A percentile compares a stretch with the other conserved stretches of the same genome.
Conservation (phyloP, 2,329 filamentous ascomycete genomes). For the Nigrospora oryzae region DNA sequence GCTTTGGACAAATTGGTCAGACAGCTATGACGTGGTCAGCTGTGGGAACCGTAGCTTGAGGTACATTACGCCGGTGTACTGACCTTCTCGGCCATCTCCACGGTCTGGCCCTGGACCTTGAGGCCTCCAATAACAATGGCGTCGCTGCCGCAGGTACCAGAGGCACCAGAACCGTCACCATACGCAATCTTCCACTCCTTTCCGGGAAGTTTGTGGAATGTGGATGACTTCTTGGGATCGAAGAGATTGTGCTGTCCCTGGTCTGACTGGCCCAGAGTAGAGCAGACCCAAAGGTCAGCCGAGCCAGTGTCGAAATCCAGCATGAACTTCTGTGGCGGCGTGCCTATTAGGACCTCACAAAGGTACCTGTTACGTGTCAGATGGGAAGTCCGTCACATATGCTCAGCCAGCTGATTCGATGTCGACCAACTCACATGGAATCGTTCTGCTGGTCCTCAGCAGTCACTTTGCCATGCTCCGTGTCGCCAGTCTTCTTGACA, state of each 20-base stretch:
- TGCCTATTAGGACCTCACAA: constrained; percentile 55
- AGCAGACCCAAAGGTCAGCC: constrained; percentile 62
- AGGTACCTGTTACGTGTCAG: constrained; percentile 36
- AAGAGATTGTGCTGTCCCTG: constrained; percentile 45
- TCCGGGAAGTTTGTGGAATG: constrained; percentile 40
- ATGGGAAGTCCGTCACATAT: background rate
- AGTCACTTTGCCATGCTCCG: constrained; percentile 38
- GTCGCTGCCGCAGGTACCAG: constrained; percentile 57
- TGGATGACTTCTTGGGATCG: constrained; percentile 50
- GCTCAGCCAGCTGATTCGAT: background rate
- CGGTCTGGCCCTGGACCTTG: constrained; percentile 48
- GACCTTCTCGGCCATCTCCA: constrained; percentile 51
- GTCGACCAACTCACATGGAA: constrained; percentile 24
- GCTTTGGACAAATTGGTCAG: constrained; percentile 45
- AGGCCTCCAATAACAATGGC: constrained; percentile 54
- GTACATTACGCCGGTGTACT: no score
- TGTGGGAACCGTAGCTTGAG: no score
- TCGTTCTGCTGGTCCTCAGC: constrained; percentile 62
- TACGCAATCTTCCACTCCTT: constrained; percentile 59
- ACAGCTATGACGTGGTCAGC: constrained; percentile 25
- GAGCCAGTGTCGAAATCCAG: constrained; percentile 66
- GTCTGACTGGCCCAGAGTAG: constrained; percentile 31
- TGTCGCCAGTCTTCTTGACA: constrained; percentile 30
- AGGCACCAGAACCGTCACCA: constrained; percentile 59
- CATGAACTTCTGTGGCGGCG: constrained; percentile 50